Percentiles rank a stretch among this genome's conserved stretches.
These are phyloP conservation scores for Talaromyces marneffei DNA, from an alignment of 2,329 filamentous ascomycete species.

Conservation along the genomic window DNA sequence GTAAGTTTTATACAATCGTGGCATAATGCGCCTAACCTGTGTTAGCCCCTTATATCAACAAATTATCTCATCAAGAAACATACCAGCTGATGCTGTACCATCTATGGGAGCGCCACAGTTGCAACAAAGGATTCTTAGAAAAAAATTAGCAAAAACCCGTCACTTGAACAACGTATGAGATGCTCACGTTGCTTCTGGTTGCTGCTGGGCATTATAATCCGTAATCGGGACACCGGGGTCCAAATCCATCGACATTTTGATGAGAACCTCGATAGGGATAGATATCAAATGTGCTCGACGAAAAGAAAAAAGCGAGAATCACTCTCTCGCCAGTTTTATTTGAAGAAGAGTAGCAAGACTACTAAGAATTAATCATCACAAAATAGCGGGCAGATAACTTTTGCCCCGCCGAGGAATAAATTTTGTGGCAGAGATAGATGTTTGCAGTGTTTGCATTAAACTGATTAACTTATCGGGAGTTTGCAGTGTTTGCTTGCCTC, in stretches of 20 bases:
- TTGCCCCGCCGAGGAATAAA: constrained; percentile 15
- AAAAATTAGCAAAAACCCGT: constrained; percentile 15
- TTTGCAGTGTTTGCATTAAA: constrained; percentile 15
- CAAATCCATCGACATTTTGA: constrained; percentile 54
- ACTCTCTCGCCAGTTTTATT: not conserved
- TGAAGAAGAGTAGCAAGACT: not conserved
- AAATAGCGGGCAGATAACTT: constrained; percentile 7
- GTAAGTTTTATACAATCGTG: constrained; percentile 94
- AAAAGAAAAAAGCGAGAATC: not conserved
- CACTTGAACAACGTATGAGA: not conserved
- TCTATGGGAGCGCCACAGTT: constrained; percentile 96
- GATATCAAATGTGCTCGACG: not conserved
- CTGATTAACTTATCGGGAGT: not conserved
- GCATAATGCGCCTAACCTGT: constrained; percentile 79
- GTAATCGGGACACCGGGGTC: constrained; percentile 51
- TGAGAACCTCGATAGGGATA: not conserved
- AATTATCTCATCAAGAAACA: not conserved
- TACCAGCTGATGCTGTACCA: constrained; percentile 53
- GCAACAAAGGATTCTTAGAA: constrained; percentile 79
- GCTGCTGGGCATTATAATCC: constrained; percentile 33
- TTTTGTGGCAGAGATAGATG: constrained; percentile 6
- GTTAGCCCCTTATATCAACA: constrained; percentile 22
- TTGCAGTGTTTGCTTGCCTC: constrained; percentile 13
- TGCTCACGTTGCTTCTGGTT: constrained; percentile 50
- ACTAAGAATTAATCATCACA: constrained; percentile 3